A percentile compares a stretch with the other conserved stretches of the same genome.
Evolutionary conservation across 169 alveolate species (phyloP).

Genomic region (Perkinsus marinus): DNA sequence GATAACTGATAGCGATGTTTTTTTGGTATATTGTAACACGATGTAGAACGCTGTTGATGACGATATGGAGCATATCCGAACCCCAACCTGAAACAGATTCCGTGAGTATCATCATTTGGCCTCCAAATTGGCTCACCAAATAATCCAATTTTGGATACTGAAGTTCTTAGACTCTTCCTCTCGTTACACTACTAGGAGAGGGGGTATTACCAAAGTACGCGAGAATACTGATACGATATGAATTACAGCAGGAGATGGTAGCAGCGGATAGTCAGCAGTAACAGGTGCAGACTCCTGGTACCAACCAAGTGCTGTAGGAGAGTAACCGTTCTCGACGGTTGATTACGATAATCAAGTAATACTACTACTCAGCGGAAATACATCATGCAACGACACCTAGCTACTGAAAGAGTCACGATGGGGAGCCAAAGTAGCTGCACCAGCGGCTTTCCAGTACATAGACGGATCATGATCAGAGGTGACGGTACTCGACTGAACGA

Average conservation of each 20-base stretch:
- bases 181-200: background rate
- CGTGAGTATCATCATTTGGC: too few relatives aligned
- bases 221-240: background rate
- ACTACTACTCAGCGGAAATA: background rate
- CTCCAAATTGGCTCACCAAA: too few relatives aligned
- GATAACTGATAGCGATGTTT: background rate
- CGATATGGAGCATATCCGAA: background rate
- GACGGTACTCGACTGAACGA: too few relatives aligned
- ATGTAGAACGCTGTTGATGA: background rate
- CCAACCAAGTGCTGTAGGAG: background rate
- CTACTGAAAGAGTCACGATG: too few relatives aligned
- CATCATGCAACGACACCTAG: background rate
- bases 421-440: too few relatives aligned
- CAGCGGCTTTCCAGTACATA: too few relatives aligned
- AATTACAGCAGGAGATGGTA: background rate
- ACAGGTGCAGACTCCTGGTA: background rate
- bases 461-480: too few relatives aligned
- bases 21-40: background rate
- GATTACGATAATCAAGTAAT: background rate
- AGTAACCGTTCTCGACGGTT: background rate
- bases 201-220: too few relatives aligned
- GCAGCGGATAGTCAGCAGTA: background rate
- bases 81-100: background rate
- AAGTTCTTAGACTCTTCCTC: too few relatives aligned
- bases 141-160: too few relatives aligned